Conservation (phyloP, 345 rosid species). For the Lepidium aucheri region DNA sequence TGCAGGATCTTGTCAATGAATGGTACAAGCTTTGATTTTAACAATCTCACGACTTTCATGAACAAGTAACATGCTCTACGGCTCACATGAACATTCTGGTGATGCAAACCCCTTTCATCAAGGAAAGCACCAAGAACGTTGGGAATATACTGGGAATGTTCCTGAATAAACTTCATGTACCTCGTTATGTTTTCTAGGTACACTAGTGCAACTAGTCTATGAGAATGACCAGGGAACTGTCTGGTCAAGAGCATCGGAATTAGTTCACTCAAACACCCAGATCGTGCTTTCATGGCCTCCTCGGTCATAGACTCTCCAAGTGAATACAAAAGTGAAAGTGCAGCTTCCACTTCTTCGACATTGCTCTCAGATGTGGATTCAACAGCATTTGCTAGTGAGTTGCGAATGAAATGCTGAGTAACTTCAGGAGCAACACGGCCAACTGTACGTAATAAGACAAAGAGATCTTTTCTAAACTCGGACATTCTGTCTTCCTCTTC, state of each 20-base stretch:
- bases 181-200: conserved; percentile 78
- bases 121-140: conserved; percentile 74
- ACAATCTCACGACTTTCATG: conserved; percentile 76
- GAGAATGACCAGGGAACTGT: conserved; percentile 74
- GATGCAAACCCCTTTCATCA: conserved; percentile 95
- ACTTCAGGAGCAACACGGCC: conserved; percentile 85
- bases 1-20: conserved; percentile 75
- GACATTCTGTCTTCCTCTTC: conserved; percentile 91
- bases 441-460: conserved; percentile 68
- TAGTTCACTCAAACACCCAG: conserved; percentile 60
- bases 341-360: conserved; percentile 94
- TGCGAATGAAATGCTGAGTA: conserved; percentile 65
- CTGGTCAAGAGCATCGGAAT: conserved; percentile 71
- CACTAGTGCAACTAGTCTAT: conserved; percentile 76
- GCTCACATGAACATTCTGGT: conserved; percentile 67
- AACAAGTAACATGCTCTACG: conserved; percentile 88
- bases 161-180: conserved; percentile 79
- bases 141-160: conserved; percentile 58
- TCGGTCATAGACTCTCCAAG: conserved; percentile 83
- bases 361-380: conserved; percentile 52
- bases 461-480: conserved; percentile 77
- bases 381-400: conserved; percentile 58
- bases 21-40: conserved; percentile 87
- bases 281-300: conserved; percentile 59
- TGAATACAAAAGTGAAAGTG: conserved; percentile 86